phyloP scores from a whole-genome alignment of 345 rosid species.

The Cardamine chenopodiifolia region DNA sequence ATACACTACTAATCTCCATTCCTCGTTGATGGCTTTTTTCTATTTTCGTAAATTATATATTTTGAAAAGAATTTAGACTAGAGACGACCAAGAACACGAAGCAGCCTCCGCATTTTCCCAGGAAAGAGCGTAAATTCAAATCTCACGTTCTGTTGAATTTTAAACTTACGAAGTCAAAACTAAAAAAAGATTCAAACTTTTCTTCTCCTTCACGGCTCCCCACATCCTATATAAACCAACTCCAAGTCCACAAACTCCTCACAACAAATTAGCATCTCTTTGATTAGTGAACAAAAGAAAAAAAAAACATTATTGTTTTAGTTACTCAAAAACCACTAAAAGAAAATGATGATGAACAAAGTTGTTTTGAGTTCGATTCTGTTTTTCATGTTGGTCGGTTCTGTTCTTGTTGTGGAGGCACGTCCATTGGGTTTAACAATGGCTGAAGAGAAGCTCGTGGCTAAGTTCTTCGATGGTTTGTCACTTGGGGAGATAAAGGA shows the following conservation, averaged over 20 bases:
- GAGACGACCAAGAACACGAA: conserved; percentile 31
- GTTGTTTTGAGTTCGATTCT: conserved; percentile 30
- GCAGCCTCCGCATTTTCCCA: conserved; percentile 38
- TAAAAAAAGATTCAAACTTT: conserved; percentile 12
- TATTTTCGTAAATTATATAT: not conserved
- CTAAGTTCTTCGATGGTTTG: conserved; percentile 50
- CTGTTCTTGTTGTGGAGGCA: conserved; percentile 38
- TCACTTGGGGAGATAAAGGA: conserved; percentile 54
- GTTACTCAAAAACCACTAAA: not conserved
- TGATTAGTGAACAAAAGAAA: not conserved
- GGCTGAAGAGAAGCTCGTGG: conserved; percentile 31
- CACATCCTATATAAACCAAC: conserved; percentile 34
- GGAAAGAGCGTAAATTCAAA: conserved; percentile 17
- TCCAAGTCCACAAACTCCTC: conserved; percentile 25
- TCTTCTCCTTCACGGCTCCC: conserved; percentile 28
- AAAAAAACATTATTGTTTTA: not conserved
- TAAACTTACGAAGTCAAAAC: conserved; percentile 31
- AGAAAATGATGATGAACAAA: conserved; percentile 46
- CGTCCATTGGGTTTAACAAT: conserved; percentile 49
- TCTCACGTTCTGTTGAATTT: conserved; percentile 35
- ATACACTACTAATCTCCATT: not conserved
- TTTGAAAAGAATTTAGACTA: not conserved
- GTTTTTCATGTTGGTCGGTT: conserved; percentile 26
- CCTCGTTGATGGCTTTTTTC: conserved; percentile 36
- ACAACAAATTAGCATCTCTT: conserved; percentile 24